Conservation (phyloP, 192 early-diverging fungal genomes). For the Endogone sp. region DNA sequence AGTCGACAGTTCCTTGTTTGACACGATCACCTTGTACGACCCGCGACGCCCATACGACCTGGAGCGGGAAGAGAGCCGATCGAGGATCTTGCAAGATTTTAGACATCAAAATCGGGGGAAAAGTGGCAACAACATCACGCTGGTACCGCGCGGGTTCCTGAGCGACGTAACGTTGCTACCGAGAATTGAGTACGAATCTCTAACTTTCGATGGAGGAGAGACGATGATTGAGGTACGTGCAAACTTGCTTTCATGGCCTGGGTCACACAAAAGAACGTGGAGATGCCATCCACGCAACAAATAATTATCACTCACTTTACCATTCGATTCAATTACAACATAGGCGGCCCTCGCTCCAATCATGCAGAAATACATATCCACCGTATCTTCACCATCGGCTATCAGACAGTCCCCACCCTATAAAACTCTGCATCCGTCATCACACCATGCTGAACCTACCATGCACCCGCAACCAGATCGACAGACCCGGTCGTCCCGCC, state of each 20-base stretch:
- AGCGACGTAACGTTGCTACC: not conserved
- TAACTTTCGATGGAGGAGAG: not conserved
- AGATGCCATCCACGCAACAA: too few relatives aligned
- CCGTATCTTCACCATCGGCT: not conserved
- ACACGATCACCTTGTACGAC: not conserved
- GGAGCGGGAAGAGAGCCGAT: not conserved
- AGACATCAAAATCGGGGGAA: not conserved
- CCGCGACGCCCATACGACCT: not conserved
- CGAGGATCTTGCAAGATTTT: not conserved
- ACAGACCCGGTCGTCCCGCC: not conserved
- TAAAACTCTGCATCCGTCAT: not conserved
- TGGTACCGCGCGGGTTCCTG: not conserved
- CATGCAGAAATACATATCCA: not conserved
- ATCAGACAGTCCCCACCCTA: not conserved
- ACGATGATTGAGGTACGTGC: not conserved
- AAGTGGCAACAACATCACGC: not conserved
- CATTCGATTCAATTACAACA: not conserved
- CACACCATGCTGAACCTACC: not conserved
- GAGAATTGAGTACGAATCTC: not conserved
- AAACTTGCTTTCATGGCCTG: too few relatives aligned
- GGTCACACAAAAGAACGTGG: too few relatives aligned
- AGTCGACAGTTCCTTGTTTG: not conserved
- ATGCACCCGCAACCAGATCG: not conserved
- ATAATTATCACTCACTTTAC: too few relatives aligned
- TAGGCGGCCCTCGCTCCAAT: not conserved